Conservation (phyloP, 257 asterid species). For the Fraxinus quadrangulata region DNA sequence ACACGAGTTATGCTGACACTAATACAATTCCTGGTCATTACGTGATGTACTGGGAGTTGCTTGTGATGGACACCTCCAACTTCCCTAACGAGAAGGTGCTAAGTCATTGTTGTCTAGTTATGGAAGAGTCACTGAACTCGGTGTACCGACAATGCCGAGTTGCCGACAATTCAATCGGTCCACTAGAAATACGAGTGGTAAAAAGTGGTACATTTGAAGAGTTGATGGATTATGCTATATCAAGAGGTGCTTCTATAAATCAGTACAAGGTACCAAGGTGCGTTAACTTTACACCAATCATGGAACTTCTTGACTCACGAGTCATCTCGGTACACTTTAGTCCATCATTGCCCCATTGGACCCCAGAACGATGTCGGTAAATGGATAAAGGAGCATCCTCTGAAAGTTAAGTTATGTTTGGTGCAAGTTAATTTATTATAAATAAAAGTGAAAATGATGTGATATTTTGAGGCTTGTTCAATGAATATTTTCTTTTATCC, state of each 20-base stretch:
- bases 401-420: background rate
- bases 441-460: background rate
- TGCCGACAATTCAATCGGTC: constrained; percentile 27
- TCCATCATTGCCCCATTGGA: constrained; percentile 28
- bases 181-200: constrained; percentile 43
- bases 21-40: constrained; percentile 38
- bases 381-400: background rate
- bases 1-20: constrained; percentile 39
- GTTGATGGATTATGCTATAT: constrained; percentile 37
- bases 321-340: constrained; percentile 34
- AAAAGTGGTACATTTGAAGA: constrained; percentile 41
- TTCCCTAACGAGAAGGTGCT: constrained; percentile 23
- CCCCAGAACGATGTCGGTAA: constrained; percentile 14
- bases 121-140: constrained; percentile 40
- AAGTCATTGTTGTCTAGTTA: constrained; percentile 33
- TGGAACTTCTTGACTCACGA: constrained; percentile 34
- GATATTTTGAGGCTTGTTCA: background rate
- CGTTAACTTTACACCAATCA: constrained; percentile 6
- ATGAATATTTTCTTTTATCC: background rate
- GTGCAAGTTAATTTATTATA: background rate
- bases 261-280: constrained; percentile 51
- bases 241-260: constrained; percentile 35
- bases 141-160: constrained; percentile 32
- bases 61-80: background rate
- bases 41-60: constrained; percentile 40